phyloP scores from a whole-genome alignment of 176 grass and related monocot genomes.

The Tuctoria greenei region DNA sequence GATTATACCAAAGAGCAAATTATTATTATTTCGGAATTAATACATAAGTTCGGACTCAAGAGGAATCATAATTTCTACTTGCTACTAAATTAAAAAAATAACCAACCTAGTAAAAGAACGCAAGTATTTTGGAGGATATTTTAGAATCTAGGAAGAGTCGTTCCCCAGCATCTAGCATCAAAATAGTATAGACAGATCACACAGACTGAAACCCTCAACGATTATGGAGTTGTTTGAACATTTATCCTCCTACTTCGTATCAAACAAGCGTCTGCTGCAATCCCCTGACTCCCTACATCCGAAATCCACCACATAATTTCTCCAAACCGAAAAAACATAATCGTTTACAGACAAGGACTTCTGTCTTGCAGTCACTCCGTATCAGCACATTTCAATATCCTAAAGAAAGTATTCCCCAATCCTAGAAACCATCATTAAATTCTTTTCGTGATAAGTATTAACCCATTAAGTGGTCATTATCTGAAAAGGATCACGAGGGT shows the following conservation, averaged over 20 bases:
- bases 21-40: not conserved
- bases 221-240: no score
- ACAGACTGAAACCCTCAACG: no score
- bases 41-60: not conserved
- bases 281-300: no score
- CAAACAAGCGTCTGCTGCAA: no score
- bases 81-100: not conserved
- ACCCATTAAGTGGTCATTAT: not conserved
- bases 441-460: not conserved
- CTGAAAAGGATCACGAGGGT: not conserved
- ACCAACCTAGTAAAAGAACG: not conserved
- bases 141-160: not conserved
- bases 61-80: constrained; percentile 5
- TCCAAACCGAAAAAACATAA: not conserved
- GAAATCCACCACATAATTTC: not conserved
- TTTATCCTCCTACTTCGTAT: no score
- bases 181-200: no score
- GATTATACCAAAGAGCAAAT: constrained; percentile 17
- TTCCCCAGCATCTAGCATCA: not conserved
- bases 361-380: not conserved
- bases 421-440: not conserved
- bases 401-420: not conserved
- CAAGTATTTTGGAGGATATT: not conserved
- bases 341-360: not conserved
- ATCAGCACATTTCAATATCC: not conserved